Evolutionary conservation across 163 green algal genomes (phyloP).

Genomic region (Chlorella variabilis): DNA sequence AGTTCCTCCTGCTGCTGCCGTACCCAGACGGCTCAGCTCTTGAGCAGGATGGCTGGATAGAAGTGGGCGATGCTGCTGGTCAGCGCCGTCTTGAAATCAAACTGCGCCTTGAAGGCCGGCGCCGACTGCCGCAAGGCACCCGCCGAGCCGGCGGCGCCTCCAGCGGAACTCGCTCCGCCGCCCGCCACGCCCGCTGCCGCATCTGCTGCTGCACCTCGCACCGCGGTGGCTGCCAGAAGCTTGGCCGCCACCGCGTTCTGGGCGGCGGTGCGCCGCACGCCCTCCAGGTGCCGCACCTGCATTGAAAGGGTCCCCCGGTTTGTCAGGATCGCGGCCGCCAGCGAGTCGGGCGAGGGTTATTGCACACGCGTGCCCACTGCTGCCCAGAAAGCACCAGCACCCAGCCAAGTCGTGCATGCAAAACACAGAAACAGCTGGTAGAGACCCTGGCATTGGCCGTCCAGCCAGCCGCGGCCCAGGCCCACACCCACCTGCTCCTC

Average conservation of each 20-base stretch:
- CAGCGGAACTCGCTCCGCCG: not conserved
- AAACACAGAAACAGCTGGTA: too few species aligned
- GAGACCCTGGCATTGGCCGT: too few species aligned
- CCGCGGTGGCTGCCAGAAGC: conserved; percentile 13
- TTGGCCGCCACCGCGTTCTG: conserved; percentile 40
- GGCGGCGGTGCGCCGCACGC: conserved; percentile 24
- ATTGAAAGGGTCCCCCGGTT: too few species aligned
- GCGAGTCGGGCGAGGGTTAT: too few species aligned
- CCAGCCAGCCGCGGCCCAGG: too few species aligned
- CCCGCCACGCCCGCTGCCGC: not conserved
- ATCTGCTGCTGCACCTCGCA: too few species aligned
- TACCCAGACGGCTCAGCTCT: too few species aligned
- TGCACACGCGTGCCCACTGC: too few species aligned
- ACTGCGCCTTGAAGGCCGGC: conserved; percentile 6
- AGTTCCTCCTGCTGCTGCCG: too few species aligned
- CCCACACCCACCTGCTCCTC: conserved; percentile 23
- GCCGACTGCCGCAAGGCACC: not conserved
- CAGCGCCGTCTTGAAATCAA: conserved; percentile 28
- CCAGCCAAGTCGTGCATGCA: too few species aligned
- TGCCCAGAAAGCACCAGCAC: too few species aligned
- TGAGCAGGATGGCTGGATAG: conserved; percentile 14
- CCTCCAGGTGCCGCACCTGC: conserved; percentile 37
- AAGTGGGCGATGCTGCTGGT: not conserved
- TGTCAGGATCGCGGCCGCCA: too few species aligned
- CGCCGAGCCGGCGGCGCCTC: not conserved